Evolutionary conservation across 2,329 filamentous ascomycete species (phyloP).

Genomic region (Aspergillus brunneoviolaceus): DNA sequence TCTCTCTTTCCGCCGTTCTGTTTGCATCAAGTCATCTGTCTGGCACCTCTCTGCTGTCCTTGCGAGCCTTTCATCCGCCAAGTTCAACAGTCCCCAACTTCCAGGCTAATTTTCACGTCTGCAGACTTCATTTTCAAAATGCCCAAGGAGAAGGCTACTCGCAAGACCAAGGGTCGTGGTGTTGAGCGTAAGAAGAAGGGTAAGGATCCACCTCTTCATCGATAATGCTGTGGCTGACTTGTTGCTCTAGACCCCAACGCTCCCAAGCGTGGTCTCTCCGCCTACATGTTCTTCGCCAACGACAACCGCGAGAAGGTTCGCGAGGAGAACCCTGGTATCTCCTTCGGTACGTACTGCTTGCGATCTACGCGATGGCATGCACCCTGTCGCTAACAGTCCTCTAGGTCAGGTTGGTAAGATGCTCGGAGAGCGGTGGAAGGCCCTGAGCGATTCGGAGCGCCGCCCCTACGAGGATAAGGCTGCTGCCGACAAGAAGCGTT

Average conservation of each 20-base stretch:
- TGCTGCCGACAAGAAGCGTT: constrained; percentile 96
- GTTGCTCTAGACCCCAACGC: constrained; percentile 79
- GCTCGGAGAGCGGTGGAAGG: constrained; percentile 99
- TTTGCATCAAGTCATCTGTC: constrained; percentile 11
- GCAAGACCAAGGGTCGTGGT: constrained; percentile 55
- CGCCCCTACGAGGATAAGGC: constrained; percentile 95
- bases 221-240: constrained; percentile 15
- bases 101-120: constrained; percentile 14
- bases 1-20: constrained; percentile 13
- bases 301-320: constrained; percentile 98
- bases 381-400: constrained; percentile 19
- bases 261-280: constrained; percentile 97
- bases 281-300: constrained; percentile 99
- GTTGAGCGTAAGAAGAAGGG: constrained; percentile 72
- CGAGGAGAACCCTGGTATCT: constrained; percentile 96
- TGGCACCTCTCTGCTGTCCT: neutral
- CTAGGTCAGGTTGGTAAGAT: constrained; percentile 93
- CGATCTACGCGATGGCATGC: neutral
- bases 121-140: constrained; percentile 48
- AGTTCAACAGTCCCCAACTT: neutral
- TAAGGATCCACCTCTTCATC: constrained; percentile 36
- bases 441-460: constrained; percentile 87
- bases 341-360: constrained; percentile 67
- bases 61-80: neutral
- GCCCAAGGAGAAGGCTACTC: constrained; percentile 67